Percentiles rank a stretch among this genome's conserved stretches.
Evolutionary conservation across 768 basidiomycete species (phyloP).

Genomic region (Termitomyces sp.): DNA sequence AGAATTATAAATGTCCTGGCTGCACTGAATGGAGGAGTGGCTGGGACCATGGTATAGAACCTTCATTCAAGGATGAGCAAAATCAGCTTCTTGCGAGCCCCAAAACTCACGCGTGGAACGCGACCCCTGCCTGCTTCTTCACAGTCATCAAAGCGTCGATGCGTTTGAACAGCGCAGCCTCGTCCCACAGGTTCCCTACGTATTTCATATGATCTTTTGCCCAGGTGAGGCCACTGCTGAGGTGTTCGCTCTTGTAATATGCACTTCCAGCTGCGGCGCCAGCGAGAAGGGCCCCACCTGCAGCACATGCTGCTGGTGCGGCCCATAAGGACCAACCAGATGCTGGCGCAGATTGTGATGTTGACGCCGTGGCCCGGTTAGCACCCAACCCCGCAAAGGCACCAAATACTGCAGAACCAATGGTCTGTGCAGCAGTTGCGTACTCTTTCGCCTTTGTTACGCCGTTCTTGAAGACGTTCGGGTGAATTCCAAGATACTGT

Average conservation of each 20-base stretch:
- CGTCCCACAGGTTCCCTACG: constrained; percentile 83
- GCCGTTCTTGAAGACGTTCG: constrained; percentile 78
- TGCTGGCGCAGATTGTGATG: constrained; percentile 15
- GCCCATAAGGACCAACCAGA: constrained; percentile 59
- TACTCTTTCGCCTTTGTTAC: constrained; percentile 72
- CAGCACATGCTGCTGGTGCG: constrained; percentile 56
- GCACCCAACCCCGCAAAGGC: constrained; percentile 48
- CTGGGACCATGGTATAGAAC: constrained; percentile 76
- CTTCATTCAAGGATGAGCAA: constrained; percentile 32
- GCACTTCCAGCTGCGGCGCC: constrained; percentile 83
- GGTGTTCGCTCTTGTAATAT: constrained; percentile 75
- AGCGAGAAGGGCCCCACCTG: constrained; percentile 72
- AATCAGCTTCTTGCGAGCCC: background rate
- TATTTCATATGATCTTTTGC: constrained; percentile 88
- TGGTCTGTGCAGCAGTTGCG: constrained; percentile 56
- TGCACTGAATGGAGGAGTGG: constrained; percentile 49
- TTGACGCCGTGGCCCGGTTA: constrained; percentile 32
- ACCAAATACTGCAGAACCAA: constrained; percentile 59
- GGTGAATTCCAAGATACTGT: constrained; percentile 86
- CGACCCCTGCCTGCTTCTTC: constrained; percentile 56
- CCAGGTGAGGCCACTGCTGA: constrained; percentile 67
- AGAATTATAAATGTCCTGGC: constrained; percentile 77
- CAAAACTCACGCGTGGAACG: constrained; percentile 65
- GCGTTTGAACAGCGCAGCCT: constrained; percentile 52
- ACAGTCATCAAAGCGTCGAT: constrained; percentile 58